These are phyloP conservation scores for Penicillium canariense DNA, from an alignment of 495 filamentous ascomycete species.

Conservation along the genomic window DNA sequence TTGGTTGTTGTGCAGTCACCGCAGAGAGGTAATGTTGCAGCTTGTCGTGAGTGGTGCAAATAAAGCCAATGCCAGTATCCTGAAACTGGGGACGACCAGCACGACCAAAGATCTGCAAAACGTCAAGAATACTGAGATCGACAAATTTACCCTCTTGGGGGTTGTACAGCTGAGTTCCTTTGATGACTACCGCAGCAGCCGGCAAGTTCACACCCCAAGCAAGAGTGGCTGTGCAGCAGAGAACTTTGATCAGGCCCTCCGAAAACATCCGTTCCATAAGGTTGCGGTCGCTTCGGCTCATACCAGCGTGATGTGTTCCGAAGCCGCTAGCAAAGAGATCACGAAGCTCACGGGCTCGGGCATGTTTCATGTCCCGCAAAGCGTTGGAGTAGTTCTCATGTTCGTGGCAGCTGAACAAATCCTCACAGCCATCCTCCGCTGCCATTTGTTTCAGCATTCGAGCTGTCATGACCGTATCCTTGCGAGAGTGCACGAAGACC, in stretches of 20 bases:
- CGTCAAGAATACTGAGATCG: slow-evolving; percentile 94
- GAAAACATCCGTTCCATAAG: slow-evolving; percentile 87
- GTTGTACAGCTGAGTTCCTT: slow-evolving; percentile 95
- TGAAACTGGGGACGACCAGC: slow-evolving; percentile 97
- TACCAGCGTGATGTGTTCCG: slow-evolving; percentile 93
- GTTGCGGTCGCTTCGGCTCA: slow-evolving; percentile 90
- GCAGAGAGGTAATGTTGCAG: slow-evolving; percentile 88
- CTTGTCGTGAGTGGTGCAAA: slow-evolving; percentile 91
- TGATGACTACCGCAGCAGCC: slow-evolving; percentile 91
- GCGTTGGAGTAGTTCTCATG: slow-evolving; percentile 71
- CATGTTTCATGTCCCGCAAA: slow-evolving; percentile 75
- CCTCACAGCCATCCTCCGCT: slow-evolving; percentile 67
- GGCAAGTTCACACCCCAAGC: slow-evolving; percentile 98
- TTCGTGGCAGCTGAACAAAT: slow-evolving; percentile 71
- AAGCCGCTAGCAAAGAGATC: slow-evolving; percentile 88
- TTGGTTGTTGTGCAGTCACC: slow-evolving; percentile 92
- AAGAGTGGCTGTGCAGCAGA: slow-evolving; percentile 96
- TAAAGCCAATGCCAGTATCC: slow-evolving; percentile 93
- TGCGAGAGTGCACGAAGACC: slow-evolving; percentile 97
- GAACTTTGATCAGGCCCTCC: slow-evolving; percentile 85
- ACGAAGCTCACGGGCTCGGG: slow-evolving; percentile 77
- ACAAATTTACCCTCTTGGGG: slow-evolving; percentile 94
- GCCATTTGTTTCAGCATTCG: slow-evolving; percentile 85
- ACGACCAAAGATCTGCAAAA: slow-evolving; percentile 97
- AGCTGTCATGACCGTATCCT: slow-evolving; percentile 88